Evolutionary conservation across 495 filamentous ascomycete species (phyloP).

Genomic region (Aspergillus heteromorphus): DNA sequence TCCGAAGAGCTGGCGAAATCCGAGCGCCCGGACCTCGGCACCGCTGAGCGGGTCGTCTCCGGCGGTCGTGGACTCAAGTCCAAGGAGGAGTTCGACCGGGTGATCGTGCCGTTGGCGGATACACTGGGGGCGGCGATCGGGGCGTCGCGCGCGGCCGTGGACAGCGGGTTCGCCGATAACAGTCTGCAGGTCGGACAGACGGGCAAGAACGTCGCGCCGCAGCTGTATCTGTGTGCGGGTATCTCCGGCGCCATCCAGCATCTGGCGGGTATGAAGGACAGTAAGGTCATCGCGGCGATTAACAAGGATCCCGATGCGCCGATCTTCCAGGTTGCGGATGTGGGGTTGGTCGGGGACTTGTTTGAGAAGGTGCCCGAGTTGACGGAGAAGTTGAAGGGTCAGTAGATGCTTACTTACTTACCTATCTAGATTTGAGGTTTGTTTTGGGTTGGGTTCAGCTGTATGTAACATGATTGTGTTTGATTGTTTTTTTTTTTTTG

Average conservation of each 20-base stretch:
- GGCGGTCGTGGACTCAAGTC: constrained; percentile 93
- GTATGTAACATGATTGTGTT: neutral
- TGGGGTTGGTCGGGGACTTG: constrained; percentile 89
- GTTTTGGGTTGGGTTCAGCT: neutral
- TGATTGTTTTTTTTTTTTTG: neutral
- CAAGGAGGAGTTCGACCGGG: constrained; percentile 89
- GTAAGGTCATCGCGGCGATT: constrained; percentile 98
- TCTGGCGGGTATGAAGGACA: constrained; percentile 99
- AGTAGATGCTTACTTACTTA: no score
- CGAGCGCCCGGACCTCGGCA: constrained; percentile 91
- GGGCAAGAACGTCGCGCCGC: constrained; percentile 94
- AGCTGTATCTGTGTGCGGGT: constrained; percentile 91
- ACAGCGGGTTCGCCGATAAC: constrained; percentile 99
- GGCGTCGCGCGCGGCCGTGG: constrained; percentile 89
- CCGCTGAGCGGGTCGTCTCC: constrained; percentile 82
- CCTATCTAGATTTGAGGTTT: no score
- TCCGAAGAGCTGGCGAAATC: constrained; percentile 90
- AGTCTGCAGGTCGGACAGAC: constrained; percentile 97
- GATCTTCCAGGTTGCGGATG: constrained; percentile 97
- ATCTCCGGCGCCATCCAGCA: constrained; percentile 98
- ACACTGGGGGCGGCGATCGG: constrained; percentile 89
- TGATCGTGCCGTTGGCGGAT: constrained; percentile 90
- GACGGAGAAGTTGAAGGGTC: constrained; percentile 84
- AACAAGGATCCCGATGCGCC: constrained; percentile 97
- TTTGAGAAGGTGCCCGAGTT: constrained; percentile 94